Percentiles rank a stretch among this genome's conserved stretches.
Conservation (phyloP, 169 alveolate genomes). For the Eimeria necatrix region DNA sequence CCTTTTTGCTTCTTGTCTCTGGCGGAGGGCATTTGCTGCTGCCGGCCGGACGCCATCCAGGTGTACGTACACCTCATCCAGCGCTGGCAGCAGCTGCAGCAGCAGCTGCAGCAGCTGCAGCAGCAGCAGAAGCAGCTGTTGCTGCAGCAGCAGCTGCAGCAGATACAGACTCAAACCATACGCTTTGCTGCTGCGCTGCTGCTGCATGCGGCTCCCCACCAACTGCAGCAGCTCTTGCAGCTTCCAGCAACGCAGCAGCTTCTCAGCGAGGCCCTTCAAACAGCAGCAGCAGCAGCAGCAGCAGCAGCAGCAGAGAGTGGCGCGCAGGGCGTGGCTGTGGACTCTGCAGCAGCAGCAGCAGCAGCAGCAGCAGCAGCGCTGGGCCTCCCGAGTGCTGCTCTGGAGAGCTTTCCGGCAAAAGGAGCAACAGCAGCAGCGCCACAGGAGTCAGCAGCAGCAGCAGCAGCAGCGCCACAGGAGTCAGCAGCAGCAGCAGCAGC, state of each 20-base stretch:
- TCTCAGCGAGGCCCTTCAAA: background rate
- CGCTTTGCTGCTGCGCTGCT: background rate
- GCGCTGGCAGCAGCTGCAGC: background rate
- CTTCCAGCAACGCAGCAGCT: background rate
- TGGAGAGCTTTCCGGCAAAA: no score
- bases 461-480: no score
- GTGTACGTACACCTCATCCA: background rate
- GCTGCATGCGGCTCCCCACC: background rate
- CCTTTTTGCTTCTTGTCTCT: background rate
- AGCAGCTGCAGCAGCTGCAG: no score
- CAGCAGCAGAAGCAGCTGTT: no score
- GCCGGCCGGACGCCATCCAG: background rate
- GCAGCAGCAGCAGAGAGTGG: background rate
- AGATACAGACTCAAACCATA: background rate
- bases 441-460: no score
- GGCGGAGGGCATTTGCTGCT: background rate
- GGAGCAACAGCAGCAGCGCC: no score
- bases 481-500: conserved; percentile 22
- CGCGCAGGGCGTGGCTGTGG: background rate
- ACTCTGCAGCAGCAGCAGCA: background rate
- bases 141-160: no score
- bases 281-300: background rate
- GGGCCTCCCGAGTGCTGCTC: background rate
- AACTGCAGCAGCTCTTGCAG: background rate
- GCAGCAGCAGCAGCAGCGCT: background rate